Conservation (phyloP, 2,329 filamentous ascomycete species). For the Curvularia spicifera region DNA sequence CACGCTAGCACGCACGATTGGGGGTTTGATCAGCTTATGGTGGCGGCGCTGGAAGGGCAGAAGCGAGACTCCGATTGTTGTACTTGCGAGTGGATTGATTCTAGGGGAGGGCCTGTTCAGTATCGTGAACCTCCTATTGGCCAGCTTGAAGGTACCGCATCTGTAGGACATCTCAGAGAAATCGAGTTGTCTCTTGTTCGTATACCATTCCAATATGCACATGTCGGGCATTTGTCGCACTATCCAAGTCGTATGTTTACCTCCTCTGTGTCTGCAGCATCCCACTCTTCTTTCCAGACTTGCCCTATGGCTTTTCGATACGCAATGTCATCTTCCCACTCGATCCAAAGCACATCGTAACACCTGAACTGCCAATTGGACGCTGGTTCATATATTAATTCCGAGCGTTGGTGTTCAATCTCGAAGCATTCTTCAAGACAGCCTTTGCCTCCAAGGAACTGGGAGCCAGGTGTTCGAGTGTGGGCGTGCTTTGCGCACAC, state of each 20-base stretch:
- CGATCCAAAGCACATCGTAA: slow-evolving; percentile 25
- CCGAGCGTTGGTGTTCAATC: too few species aligned
- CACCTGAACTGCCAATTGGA: slow-evolving; percentile 9
- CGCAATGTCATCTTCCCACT: slow-evolving; percentile 16
- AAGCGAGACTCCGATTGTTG: slow-evolving; percentile 78
- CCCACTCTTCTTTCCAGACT: slow-evolving; percentile 17
- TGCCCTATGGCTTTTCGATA: slow-evolving; percentile 19
- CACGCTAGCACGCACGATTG: slow-evolving; percentile 84
- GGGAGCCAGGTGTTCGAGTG: not conserved
- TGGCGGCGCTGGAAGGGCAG: slow-evolving; percentile 34
- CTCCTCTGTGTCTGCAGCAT: slow-evolving; percentile 10
- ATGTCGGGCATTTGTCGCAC: not conserved
- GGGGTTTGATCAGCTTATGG: slow-evolving; percentile 59
- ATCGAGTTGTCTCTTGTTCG: not conserved
- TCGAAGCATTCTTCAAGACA: not conserved
- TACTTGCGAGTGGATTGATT: slow-evolving; percentile 89
- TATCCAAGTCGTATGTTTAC: slow-evolving; percentile 22
- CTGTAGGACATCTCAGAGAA: slow-evolving; percentile 11
- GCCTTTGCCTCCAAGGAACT: not conserved
- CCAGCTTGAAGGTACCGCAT: slow-evolving; percentile 72
- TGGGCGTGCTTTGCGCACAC: not conserved
- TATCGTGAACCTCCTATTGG: slow-evolving; percentile 85
- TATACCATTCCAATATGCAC: not conserved
- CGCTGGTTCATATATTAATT: not conserved
- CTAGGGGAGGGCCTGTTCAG: slow-evolving; percentile 73